Percentiles rank a stretch among this genome's conserved stretches.
These are phyloP conservation scores for Rosellinia necatrix DNA, from an alignment of 2,329 filamentous ascomycete genomes.

Conservation along the genomic window DNA sequence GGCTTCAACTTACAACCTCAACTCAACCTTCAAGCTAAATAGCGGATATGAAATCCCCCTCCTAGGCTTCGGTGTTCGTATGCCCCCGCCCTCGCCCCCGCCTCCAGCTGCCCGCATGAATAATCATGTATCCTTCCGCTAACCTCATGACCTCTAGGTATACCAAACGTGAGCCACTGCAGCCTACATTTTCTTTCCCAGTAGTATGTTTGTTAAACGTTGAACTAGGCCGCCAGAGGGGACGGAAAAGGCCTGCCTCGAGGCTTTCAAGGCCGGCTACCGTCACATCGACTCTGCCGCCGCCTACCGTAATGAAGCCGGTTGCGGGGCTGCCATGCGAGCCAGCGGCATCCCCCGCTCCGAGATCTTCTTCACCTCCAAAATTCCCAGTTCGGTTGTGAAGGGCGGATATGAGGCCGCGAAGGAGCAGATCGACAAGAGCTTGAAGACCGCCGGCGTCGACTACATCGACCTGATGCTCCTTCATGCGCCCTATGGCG, in stretches of 20 bases:
- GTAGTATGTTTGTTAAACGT: not conserved
- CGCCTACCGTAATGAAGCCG: slow-evolving; percentile 56
- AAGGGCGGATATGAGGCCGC: slow-evolving; percentile 63
- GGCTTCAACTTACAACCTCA: slow-evolving; percentile 50
- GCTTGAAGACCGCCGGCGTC: slow-evolving; percentile 64
- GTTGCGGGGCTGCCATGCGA: slow-evolving; percentile 51
- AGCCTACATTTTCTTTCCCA: not conserved
- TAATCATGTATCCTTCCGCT: not conserved
- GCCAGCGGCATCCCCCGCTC: slow-evolving; percentile 49
- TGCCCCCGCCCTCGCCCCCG: not conserved
- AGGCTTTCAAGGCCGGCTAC: slow-evolving; percentile 57
- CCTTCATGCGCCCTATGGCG: slow-evolving; percentile 65
- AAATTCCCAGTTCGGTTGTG: slow-evolving; percentile 49
- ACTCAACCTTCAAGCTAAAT: slow-evolving; percentile 57
- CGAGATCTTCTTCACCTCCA: slow-evolving; percentile 61
- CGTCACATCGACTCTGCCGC: slow-evolving; percentile 62
- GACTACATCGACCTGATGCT: slow-evolving; percentile 71
- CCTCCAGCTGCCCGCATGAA: not conserved
- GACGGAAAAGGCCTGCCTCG: slow-evolving; percentile 46
- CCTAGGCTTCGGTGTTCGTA: slow-evolving; percentile 59
- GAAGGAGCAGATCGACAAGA: slow-evolving; percentile 66
- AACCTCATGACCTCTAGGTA: slow-evolving; percentile 45
- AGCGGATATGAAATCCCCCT: slow-evolving; percentile 59
- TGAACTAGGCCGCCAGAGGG: slow-evolving; percentile 42
- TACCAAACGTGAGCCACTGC: slow-evolving; percentile 54